Percentiles rank a stretch among this genome's conserved stretches.
phyloP scores from a whole-genome alignment of 1,284 basidiomycete species.

The Acaromyces ingoldii region DNA sequence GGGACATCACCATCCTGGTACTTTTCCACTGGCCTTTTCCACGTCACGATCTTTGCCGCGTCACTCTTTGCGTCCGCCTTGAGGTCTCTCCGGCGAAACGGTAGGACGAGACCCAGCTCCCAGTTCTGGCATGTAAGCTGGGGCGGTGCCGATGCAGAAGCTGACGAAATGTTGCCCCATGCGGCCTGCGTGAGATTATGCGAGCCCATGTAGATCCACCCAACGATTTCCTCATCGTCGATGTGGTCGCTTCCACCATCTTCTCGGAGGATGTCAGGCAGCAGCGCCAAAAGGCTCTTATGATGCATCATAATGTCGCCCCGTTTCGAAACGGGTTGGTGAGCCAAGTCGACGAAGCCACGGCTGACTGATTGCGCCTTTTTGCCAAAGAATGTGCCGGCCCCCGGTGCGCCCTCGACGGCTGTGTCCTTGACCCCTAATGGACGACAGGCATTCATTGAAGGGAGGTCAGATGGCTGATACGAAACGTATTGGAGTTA shows the following conservation, averaged over 20 bases:
- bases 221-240: conserved; percentile 14
- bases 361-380: conserved; percentile 17
- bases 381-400: conserved; percentile 45
- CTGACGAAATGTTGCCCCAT: conserved; percentile 35
- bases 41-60: conserved; percentile 23
- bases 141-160: conserved; percentile 18
- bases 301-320: conserved; percentile 48
- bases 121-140: conserved; percentile 23
- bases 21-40: conserved; percentile 24
- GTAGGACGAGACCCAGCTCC: conserved; percentile 44
- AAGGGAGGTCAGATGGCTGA: no score
- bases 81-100: conserved; percentile 23
- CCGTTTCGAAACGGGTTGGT: conserved; percentile 11
- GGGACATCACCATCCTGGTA: conserved; percentile 24
- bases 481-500: no score
- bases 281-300: conserved; percentile 36
- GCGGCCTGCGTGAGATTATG: conserved; percentile 48
- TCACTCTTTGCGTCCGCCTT: conserved; percentile 14
- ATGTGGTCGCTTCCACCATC: background rate
- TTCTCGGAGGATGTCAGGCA: background rate
- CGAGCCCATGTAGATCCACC: conserved; percentile 44
- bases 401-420: conserved; percentile 29
- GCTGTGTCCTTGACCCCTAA: conserved; percentile 23
- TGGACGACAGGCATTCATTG: no score
- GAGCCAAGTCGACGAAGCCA: background rate